These are phyloP conservation scores for Skeletonema menzelii DNA, from an alignment of 108 stramenopile genomes.

Conservation along the genomic window DNA sequence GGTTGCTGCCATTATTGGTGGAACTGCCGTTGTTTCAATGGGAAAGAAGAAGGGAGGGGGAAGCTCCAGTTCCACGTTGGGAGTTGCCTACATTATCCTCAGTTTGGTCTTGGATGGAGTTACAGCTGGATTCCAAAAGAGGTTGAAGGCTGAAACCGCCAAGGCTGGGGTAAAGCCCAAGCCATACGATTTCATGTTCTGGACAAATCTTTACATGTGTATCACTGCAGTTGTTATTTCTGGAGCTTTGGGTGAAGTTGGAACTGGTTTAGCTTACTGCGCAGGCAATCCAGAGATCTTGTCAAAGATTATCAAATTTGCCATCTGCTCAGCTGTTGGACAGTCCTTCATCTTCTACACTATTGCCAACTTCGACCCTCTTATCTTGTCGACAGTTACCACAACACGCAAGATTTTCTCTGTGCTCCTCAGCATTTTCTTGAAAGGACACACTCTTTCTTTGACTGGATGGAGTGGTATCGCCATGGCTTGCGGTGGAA, in stretches of 20 bases:
- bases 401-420: constrained; percentile 99
- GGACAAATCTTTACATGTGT: constrained; percentile 92
- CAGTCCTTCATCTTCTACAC: constrained; percentile 99
- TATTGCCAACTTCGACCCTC: constrained; percentile 96
- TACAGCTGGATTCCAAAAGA: constrained; percentile 91
- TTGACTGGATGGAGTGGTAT: constrained; percentile 90
- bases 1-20: constrained; percentile 90
- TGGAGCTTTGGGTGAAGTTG: constrained; percentile 68
- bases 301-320: constrained; percentile 87
- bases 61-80: constrained; percentile 55
- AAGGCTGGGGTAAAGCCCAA: constrained; percentile 90
- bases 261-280: constrained; percentile 75
- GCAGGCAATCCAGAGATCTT: constrained; percentile 86
- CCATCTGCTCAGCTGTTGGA: constrained; percentile 93
- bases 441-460: constrained; percentile 89
- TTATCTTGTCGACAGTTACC: constrained; percentile 95
- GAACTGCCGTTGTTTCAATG: constrained; percentile 89
- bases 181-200: constrained; percentile 95
- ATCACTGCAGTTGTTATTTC: constrained; percentile 81
- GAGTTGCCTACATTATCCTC: constrained; percentile 82
- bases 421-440: constrained; percentile 90
- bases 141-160: constrained; percentile 85
- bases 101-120: constrained; percentile 87
- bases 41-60: constrained; percentile 88
- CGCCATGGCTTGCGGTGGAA: constrained; percentile 81